Conservation (phyloP, 2,329 filamentous ascomycete genomes). For the Trichoderma sp. region DNA sequence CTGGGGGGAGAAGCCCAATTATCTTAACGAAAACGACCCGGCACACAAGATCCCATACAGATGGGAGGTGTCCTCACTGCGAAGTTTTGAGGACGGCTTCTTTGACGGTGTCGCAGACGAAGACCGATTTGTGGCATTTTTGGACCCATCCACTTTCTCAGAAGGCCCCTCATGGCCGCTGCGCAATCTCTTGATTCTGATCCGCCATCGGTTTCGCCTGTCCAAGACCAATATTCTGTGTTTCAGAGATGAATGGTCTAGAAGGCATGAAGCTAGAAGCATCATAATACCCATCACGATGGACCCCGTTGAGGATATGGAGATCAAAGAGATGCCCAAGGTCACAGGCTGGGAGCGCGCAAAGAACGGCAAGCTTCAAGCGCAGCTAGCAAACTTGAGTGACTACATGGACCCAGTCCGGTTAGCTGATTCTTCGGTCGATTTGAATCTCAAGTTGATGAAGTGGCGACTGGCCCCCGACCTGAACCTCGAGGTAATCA, state of each 20-base stretch:
- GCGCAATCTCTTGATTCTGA: conserved; percentile 80
- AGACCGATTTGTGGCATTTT: conserved; percentile 81
- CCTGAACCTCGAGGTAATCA: conserved; percentile 83
- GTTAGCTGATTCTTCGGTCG: conserved; percentile 89
- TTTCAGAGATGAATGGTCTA: conserved; percentile 78
- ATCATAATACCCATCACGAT: conserved; percentile 68
- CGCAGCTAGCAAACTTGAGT: conserved; percentile 75
- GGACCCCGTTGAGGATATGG: conserved; percentile 44
- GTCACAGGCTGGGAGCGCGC: conserved; percentile 95
- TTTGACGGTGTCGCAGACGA: conserved; percentile 69
- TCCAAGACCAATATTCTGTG: conserved; percentile 79
- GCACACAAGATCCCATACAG: conserved; percentile 55
- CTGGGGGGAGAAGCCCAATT: conserved; percentile 37
- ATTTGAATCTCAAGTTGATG: conserved; percentile 96
- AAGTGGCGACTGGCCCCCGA: conserved; percentile 95
- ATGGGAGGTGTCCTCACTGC: conserved; percentile 76
- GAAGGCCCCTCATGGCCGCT: conserved; percentile 90
- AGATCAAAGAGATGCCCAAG: conserved; percentile 66
- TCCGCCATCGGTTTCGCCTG: conserved; percentile 77
- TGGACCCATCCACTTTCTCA: conserved; percentile 86
- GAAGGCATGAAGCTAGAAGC: conserved; percentile 76
- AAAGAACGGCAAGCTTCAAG: conserved; percentile 69
- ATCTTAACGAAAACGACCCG: conserved; percentile 50
- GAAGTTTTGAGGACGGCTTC: conserved; percentile 80
- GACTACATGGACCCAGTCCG: conserved; percentile 90